Base-by-base conservation (phyloP, 352 stramenopile genomes). In the Aphanomyces invadans region DNA sequence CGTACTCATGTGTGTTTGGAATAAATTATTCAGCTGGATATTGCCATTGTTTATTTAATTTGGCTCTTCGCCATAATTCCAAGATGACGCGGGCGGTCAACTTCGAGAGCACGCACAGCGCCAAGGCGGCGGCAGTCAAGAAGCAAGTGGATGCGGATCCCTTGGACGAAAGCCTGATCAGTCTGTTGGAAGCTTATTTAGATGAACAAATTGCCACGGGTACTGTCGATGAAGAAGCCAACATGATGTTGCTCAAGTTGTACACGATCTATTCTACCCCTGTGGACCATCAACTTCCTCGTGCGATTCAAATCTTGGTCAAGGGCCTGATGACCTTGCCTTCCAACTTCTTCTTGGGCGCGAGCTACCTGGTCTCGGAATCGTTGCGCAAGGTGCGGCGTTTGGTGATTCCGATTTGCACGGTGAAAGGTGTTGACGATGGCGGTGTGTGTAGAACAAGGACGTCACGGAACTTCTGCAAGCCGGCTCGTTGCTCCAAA, bases 171-270 rank as follows among this genome's bases (percentile, higher is more conserved):
- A 72, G 59, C 23, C 71, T 74, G 28, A 73, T 90, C 51, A 63
- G 70, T 33, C 62, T 80, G 29, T 70, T 94, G 48, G 83, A 90
- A 70, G 69, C 67, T 65, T 92, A 92, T 73, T 61, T 92, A 52
- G 73, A 73, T 36, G 86, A 95, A 75, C 83, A 95, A 79, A 60
- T 92, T 67, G 38, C 74, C 54, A 79, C 72, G 70, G 65, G 61
- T 21, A 79, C 68, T 10, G 74, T 92, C 32, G 83, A 92, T 60
- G 77, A 88, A 29, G 81, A 94, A 73, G 82, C 86, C 60, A 76
- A 87, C 69, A 71, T 94, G 65, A 81, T 80, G 69, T 77, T 94
- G 65, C 75, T 94, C 62, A 90, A 90, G 74, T 75, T 94, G 54
- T 94, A 90, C 75, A 70, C 86, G 49, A 68, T 94, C 28, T 90